Base-by-base conservation (phyloP, 1,284 basidiomycete genomes). In the Omphalotus olearius region DNA sequence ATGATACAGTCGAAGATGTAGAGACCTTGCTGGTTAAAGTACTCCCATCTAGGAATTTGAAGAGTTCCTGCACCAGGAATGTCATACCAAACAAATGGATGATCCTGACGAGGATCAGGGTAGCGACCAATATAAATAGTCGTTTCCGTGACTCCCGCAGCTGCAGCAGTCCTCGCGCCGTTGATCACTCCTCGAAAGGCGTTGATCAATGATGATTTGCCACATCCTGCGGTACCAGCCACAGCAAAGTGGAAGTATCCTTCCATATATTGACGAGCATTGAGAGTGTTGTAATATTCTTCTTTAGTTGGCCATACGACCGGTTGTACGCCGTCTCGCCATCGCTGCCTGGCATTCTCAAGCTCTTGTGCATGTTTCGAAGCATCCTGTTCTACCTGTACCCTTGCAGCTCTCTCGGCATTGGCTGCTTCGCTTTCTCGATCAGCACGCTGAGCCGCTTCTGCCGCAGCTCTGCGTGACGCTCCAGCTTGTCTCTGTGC, bases 161-260 rank as follows among this genome's bases (percentile, higher is more conserved):
- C 55, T 39, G 69, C 68, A 4, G 69, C 66, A 2, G 49, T 51
- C 2, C 49, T 35, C 43, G 66, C 59, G 33, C 55, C 56, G 52
- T 63, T 65, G 36, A 43, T 18, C 53, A 62, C 53, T 13, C 69
- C 61, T 11, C 69, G 64, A 43, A 71, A 51, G 2, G 63, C 60
- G 52, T 70, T 70, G 52, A 71, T 61, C 45, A 69, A 45, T 14
- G 67, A 65, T 1, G 69, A 70, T 53, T 71, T 70, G 1, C 69
- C 69, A 7, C 66, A 66, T 6, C 69, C 68, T 13, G 67, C 59
- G 14, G 63, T 37, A 1, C 69, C 68, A 28, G 66, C 63, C 16
- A 70, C 46, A 6, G 65, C 69, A 28, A 67, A 57, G 47, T 70
- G 64, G 47, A 52, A 41, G 9, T 41, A 28, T 1, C 63, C 63